Evolutionary conservation across 192 early-diverging fungal genomes (phyloP).

Genomic region (Funneliformis geosporum): DNA sequence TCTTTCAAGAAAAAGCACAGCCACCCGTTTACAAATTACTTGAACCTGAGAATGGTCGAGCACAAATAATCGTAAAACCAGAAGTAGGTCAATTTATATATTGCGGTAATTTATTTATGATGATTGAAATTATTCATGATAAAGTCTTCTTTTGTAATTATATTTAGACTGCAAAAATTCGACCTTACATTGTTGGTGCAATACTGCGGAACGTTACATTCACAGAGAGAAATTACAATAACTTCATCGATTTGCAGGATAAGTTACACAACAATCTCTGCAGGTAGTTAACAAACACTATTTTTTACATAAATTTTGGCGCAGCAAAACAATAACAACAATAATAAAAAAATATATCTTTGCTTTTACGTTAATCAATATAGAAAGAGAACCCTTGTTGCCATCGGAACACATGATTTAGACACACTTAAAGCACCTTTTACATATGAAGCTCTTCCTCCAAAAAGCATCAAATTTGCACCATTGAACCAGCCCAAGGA

Average conservation of each 20-base stretch:
- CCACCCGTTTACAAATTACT: constrained; percentile 69
- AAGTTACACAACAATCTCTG: constrained; percentile 98
- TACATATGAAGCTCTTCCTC: constrained; percentile 88
- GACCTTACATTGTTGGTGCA: constrained; percentile 87
- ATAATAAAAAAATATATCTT: too few species aligned
- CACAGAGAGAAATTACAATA: constrained; percentile 81
- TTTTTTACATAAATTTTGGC: too few species aligned
- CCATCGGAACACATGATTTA: constrained; percentile 98
- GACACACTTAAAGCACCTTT: constrained; percentile 94
- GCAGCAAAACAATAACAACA: too few species aligned
- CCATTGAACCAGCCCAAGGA: constrained; percentile 88
- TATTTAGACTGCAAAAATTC: constrained; percentile 73
- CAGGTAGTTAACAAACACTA: constrained; percentile 51
- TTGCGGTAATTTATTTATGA: too few species aligned
- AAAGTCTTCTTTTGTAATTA: too few species aligned
- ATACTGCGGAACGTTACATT: constrained; percentile 87
- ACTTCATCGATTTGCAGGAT: constrained; percentile 98
- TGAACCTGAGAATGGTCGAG: constrained; percentile 54
- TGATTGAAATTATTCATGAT: too few species aligned
- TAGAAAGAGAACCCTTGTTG: constrained; percentile 89
- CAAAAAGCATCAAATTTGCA: constrained; percentile 89
- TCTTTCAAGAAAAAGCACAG: constrained; percentile 75
- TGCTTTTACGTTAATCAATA: constrained; percentile 20
- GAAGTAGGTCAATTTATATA: too few species aligned
- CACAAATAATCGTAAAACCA: constrained; percentile 64